Evolutionary conservation across 331 rosid species (phyloP).

Genomic region (Malus hybrid): DNA sequence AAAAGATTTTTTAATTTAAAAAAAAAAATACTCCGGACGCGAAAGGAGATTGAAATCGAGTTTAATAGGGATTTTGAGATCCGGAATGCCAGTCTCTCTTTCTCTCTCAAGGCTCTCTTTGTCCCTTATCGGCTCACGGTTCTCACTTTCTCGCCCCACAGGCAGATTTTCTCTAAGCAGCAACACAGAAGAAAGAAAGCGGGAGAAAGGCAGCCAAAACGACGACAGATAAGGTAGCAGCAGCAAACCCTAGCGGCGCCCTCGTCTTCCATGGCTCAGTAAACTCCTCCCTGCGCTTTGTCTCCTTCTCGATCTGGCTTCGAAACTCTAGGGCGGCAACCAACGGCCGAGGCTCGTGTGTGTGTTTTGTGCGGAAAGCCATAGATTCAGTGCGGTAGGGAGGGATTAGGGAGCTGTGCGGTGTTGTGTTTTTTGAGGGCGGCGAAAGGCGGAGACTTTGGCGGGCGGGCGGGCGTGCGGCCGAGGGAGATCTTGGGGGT

Average conservation of each 20-base stretch:
- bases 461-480: neutral
- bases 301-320: conserved; percentile 26
- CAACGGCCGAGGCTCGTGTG: neutral
- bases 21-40: conserved; percentile 39
- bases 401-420: conserved; percentile 6
- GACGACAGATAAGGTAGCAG: neutral
- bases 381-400: conserved; percentile 8
- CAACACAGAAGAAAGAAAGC: neutral
- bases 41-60: conserved; percentile 31
- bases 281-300: neutral
- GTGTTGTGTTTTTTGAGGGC: neutral
- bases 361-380: conserved; percentile 11
- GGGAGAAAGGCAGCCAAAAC: neutral
- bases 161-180: conserved; percentile 38
- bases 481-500: conserved; percentile 10
- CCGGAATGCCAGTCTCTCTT: conserved; percentile 47
- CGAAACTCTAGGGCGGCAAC: conserved; percentile 19
- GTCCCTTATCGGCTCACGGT: conserved; percentile 72
- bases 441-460: neutral
- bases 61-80: conserved; percentile 36
- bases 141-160: conserved; percentile 54
- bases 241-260: conserved; percentile 13
- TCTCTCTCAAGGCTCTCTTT: conserved; percentile 40
- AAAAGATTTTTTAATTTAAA: neutral
- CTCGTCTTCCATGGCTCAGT: neutral